These are phyloP conservation scores for Cladosporium sp. DNA, from an alignment of 2,329 filamentous ascomycete genomes.

Conservation along the genomic window DNA sequence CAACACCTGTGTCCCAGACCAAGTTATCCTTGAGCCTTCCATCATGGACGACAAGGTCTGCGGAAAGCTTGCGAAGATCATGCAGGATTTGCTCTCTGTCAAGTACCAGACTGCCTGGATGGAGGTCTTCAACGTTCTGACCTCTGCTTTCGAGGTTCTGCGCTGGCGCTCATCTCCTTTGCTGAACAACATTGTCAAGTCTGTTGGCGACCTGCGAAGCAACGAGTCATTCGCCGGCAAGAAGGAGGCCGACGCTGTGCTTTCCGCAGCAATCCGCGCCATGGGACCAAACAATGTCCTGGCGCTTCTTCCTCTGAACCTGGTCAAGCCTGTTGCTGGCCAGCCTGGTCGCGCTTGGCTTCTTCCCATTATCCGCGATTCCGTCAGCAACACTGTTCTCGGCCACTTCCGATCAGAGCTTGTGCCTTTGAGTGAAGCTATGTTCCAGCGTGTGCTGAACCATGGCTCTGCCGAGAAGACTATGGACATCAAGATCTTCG, in stretches of 20 bases:
- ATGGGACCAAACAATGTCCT: constrained; percentile 88
- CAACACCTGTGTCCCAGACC: constrained; percentile 80
- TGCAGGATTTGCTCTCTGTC: constrained; percentile 73
- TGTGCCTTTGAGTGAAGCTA: constrained; percentile 79
- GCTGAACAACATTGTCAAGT: constrained; percentile 69
- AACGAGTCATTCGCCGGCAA: constrained; percentile 89
- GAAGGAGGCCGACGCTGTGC: constrained; percentile 87
- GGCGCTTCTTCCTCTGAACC: constrained; percentile 77
- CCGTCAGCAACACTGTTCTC: constrained; percentile 82
- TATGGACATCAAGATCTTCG: constrained; percentile 95
- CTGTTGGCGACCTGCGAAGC: constrained; percentile 78
- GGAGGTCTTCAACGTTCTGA: constrained; percentile 86
- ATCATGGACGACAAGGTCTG: constrained; percentile 88
- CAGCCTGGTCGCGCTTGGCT: constrained; percentile 90
- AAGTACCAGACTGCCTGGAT: constrained; percentile 93
- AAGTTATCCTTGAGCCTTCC: constrained; percentile 80
- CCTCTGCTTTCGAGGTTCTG: constrained; percentile 79
- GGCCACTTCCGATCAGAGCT: constrained; percentile 81
- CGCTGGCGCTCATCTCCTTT: constrained; percentile 81
- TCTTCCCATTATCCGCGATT: constrained; percentile 83
- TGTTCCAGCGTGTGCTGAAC: constrained; percentile 85
- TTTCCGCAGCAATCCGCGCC: constrained; percentile 80
- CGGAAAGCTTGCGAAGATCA: constrained; percentile 71
- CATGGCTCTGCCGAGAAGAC: constrained; percentile 81
- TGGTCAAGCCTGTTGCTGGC: constrained; percentile 69